These are phyloP conservation scores for Leptodontidium sp. DNA, from an alignment of 2,329 filamentous ascomycete species.

Conservation along the genomic window DNA sequence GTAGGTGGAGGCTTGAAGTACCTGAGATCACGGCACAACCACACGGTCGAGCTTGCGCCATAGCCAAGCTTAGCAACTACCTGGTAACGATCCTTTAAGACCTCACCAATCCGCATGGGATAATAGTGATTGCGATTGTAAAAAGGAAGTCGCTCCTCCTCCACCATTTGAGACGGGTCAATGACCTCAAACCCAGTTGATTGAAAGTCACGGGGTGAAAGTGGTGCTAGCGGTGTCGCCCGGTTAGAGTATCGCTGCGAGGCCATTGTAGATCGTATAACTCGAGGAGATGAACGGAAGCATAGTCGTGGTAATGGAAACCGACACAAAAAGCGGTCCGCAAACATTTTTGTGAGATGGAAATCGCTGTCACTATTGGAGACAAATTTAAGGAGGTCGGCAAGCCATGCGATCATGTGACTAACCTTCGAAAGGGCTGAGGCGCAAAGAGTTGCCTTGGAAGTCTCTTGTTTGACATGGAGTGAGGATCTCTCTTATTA, in stretches of 20 bases:
- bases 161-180: slow-evolving; percentile 26
- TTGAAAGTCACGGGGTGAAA: slow-evolving; percentile 25
- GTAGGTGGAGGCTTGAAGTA: slow-evolving; percentile 19
- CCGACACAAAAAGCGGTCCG: slow-evolving; percentile 23
- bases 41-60: slow-evolving; percentile 43
- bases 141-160: slow-evolving; percentile 33
- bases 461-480: too few relatives aligned
- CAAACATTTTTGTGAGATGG: slow-evolving; percentile 29
- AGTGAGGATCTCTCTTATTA: too few relatives aligned
- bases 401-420: too few relatives aligned
- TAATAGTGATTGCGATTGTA: slow-evolving; percentile 33
- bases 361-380: neutral
- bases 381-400: neutral
- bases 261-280: slow-evolving; percentile 19
- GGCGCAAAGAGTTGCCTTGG: too few relatives aligned
- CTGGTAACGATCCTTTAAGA: slow-evolving; percentile 35
- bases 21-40: slow-evolving; percentile 51
- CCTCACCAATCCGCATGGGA: slow-evolving; percentile 32
- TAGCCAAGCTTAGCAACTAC: slow-evolving; percentile 36
- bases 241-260: slow-evolving; percentile 18
- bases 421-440: too few relatives aligned
- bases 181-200: slow-evolving; percentile 31
- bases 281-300: slow-evolving; percentile 26
- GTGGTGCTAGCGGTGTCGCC: neutral
- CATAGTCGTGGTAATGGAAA: slow-evolving; percentile 24